A percentile compares a stretch with the other conserved stretches of the same genome.
phyloP scores from a whole-genome alignment of 2,329 filamentous ascomycete species.

The Phialophora verrucosa region DNA sequence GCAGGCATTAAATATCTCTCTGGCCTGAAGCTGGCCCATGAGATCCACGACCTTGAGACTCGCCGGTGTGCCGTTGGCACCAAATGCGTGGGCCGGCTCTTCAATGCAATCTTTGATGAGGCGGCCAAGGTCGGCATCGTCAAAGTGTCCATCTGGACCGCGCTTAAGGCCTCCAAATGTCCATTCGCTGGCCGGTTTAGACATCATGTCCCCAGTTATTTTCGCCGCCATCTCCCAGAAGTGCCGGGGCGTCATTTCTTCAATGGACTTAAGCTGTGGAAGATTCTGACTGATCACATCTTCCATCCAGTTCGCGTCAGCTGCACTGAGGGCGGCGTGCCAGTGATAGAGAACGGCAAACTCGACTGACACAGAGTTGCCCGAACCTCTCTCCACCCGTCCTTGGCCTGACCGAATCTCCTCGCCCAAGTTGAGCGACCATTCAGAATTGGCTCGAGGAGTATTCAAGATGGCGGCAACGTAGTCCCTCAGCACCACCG shows the following conservation, averaged over 20 bases:
- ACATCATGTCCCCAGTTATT: constrained; percentile 47
- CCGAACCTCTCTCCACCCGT: constrained; percentile 51
- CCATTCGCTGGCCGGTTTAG: constrained; percentile 47
- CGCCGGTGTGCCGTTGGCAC: constrained; percentile 56
- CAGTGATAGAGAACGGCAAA: constrained; percentile 57
- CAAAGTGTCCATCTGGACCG: constrained; percentile 50
- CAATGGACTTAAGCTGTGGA: constrained; percentile 50
- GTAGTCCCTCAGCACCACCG: constrained; percentile 55
- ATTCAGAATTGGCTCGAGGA: constrained; percentile 52
- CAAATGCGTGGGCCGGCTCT: constrained; percentile 59
- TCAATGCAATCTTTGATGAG: constrained; percentile 56
- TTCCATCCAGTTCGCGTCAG: constrained; percentile 56
- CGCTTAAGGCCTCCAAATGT: constrained; percentile 52
- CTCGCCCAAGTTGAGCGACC: constrained; percentile 53
- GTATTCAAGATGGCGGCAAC: constrained; percentile 56
- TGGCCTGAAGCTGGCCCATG: constrained; percentile 55
- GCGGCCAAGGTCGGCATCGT: constrained; percentile 52
- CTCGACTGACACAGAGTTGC: constrained; percentile 55
- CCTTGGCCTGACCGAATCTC: constrained; percentile 52
- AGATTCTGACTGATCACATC: constrained; percentile 44
- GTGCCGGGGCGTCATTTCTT: constrained; percentile 51
- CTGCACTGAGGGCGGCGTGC: constrained; percentile 54
- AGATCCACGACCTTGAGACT: constrained; percentile 57
- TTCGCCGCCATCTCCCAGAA: constrained; percentile 52
- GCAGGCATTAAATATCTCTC: constrained; percentile 57